Conservation (phyloP, 805 yeast genomes). For the Candida arabinofermentans region DNA sequence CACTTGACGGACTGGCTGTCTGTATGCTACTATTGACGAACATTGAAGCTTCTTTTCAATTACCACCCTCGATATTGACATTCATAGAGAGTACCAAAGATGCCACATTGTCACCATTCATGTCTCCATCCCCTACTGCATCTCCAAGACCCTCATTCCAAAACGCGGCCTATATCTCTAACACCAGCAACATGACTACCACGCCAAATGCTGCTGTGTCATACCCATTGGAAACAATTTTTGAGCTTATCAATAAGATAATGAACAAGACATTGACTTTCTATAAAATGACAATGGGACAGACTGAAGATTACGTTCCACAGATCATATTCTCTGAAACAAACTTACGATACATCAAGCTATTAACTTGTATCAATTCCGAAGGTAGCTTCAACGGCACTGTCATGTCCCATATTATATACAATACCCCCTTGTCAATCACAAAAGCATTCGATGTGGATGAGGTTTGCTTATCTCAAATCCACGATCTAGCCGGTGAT, state of each 20-base stretch:
- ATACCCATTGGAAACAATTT: constrained; percentile 24
- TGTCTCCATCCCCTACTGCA: constrained; percentile 28
- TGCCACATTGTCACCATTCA: constrained; percentile 15
- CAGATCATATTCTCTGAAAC: constrained; percentile 74
- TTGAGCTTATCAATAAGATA: constrained; percentile 36
- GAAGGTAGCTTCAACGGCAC: constrained; percentile 44
- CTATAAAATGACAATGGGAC: constrained; percentile 50
- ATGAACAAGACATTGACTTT: constrained; percentile 37
- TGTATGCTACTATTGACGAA: constrained; percentile 58
- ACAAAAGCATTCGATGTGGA: background rate
- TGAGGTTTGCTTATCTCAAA: constrained; percentile 33
- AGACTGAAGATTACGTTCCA: constrained; percentile 74
- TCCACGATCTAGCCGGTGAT: constrained; percentile 45
- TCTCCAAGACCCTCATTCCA: constrained; percentile 50
- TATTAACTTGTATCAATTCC: constrained; percentile 49
- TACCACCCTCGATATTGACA: constrained; percentile 34
- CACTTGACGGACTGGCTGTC: constrained; percentile 78
- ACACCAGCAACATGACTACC: constrained; percentile 8
- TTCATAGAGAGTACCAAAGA: constrained; percentile 25
- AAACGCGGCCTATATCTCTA: constrained; percentile 14
- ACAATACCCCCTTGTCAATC: constrained; percentile 26
- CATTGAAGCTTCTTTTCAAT: constrained; percentile 47
- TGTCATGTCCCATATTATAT: constrained; percentile 43
- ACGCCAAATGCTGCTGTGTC: constrained; percentile 6
- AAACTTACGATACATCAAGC: constrained; percentile 56